Base-by-base conservation (phyloP, 306 rosid species). In the Casuarina cunninghamiana region DNA sequence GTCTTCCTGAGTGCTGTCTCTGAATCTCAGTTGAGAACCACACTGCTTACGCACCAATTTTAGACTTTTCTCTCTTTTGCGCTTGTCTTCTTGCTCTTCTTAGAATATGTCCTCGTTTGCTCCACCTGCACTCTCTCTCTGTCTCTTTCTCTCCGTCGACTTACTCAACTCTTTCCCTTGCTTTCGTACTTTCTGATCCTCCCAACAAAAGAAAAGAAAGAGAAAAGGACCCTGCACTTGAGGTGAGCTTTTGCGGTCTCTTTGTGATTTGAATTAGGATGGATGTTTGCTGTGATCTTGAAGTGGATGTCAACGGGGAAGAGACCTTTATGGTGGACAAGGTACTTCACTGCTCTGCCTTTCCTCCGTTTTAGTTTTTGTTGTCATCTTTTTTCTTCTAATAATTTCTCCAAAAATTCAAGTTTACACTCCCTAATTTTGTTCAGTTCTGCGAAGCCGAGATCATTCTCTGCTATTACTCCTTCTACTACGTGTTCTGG, bases 251-350 rank as follows among this genome's bases (percentile, higher is more conserved):
- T 61, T 42, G 53, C 9, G 53, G 15, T 60, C 39, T 79, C 32
- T 67, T 53, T 43, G 53, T 45, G 43, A 41, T 58, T 57, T 16
- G 68, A 43, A 43, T 72, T 11, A 79, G 43, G 26, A 93, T 95
- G 97, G 97, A 89, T 69, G 61, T 65, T 79, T 84, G 71, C 84
- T 88, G 94, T 83, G 86, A 93, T 78, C 97, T 95, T 85, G 87
- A 93, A 90, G 97, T 95, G 39, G 99, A 93, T 82, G 93, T 95
- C 75, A 91, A 95, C 83, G 97, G 97, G 58, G 94, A 95, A 87
- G 93, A 91, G 81, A 84, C 87, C 45, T 95, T 95, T 88, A 75
- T 91, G 86, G 93, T 92, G 43, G 88, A 95, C 87, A 91, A 86
- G 97, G 99, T 91, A 82, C 69, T 48, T 77, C 74, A 65, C 5